Evolutionary conservation across 192 early-diverging fungal species (phyloP).

Genomic region (Coemansia sp.): DNA sequence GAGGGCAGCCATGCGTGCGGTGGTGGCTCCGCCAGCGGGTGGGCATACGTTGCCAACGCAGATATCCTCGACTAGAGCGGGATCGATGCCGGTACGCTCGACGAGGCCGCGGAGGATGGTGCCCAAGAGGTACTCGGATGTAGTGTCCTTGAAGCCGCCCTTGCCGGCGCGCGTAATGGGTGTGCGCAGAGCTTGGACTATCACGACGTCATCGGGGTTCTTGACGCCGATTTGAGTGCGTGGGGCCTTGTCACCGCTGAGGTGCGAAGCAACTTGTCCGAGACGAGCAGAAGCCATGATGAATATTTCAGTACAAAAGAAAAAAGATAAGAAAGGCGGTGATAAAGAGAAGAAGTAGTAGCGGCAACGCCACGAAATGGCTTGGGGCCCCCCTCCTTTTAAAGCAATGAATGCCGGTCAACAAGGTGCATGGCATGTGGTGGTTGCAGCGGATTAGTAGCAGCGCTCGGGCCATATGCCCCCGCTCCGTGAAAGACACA

Average conservation of each 20-base stretch:
- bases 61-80: constrained; percentile 86
- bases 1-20: constrained; percentile 87
- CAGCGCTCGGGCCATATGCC: constrained; percentile 5
- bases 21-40: constrained; percentile 84
- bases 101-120: constrained; percentile 72
- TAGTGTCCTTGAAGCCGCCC: constrained; percentile 90
- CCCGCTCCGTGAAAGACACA: background rate
- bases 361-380: background rate
- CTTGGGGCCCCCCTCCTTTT: background rate
- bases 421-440: background rate
- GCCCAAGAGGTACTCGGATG: constrained; percentile 77
- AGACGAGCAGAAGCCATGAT: constrained; percentile 39
- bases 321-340: background rate
- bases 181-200: constrained; percentile 86
- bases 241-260: constrained; percentile 38
- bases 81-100: constrained; percentile 78
- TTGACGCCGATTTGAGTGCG: constrained; percentile 66
- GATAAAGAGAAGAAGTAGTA: background rate
- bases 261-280: constrained; percentile 52
- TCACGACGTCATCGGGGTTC: constrained; percentile 88
- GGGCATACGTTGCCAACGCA: constrained; percentile 92
- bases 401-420: background rate
- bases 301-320: background rate
- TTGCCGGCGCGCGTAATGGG: constrained; percentile 86
- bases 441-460: background rate